Conservation (phyloP, 2,329 filamentous ascomycete genomes). For the Penicillium sp. region DNA sequence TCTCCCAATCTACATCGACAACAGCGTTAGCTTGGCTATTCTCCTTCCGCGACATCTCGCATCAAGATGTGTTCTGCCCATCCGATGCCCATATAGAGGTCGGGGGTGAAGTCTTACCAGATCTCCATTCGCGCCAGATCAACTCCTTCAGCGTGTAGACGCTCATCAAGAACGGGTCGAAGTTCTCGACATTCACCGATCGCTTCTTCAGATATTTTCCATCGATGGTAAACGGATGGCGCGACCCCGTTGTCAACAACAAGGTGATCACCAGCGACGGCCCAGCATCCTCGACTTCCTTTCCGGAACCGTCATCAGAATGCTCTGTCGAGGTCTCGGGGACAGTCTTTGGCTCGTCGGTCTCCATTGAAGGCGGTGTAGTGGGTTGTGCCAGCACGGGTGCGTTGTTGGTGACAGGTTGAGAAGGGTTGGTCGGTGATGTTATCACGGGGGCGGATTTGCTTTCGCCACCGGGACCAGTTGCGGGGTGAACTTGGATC, state of each 20-base stretch:
- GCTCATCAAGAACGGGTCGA: slow-evolving; percentile 84
- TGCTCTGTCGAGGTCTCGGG: slow-evolving; percentile 22
- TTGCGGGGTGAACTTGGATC: slow-evolving; percentile 22
- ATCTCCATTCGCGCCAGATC: slow-evolving; percentile 88
- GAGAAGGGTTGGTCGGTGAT: slow-evolving; percentile 8
- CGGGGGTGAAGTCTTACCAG: slow-evolving; percentile 48
- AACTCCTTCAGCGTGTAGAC: slow-evolving; percentile 93
- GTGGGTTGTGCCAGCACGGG: slow-evolving; percentile 11
- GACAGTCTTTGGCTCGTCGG: slow-evolving; percentile 25
- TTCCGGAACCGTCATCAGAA: slow-evolving; percentile 29
- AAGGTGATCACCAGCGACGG: slow-evolving; percentile 64
- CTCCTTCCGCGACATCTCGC: not conserved
- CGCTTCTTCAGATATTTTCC: slow-evolving; percentile 80
- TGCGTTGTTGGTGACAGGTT: slow-evolving; percentile 13
- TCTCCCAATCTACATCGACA: slow-evolving; percentile 68
- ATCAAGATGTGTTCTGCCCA: not conserved
- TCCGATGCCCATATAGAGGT: not conserved
- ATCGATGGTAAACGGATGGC: slow-evolving; percentile 88
- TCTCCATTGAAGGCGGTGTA: slow-evolving; percentile 18
- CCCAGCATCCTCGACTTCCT: slow-evolving; percentile 40
- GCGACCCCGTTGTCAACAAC: slow-evolving; percentile 74
- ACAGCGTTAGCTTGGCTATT: not conserved
- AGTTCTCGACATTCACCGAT: slow-evolving; percentile 71
- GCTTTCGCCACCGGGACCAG: slow-evolving; percentile 20
- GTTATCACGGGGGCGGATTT: slow-evolving; percentile 18